These are phyloP conservation scores for Chaetothyriales sp. DNA, from an alignment of 2,329 filamentous ascomycete species.

Conservation along the genomic window DNA sequence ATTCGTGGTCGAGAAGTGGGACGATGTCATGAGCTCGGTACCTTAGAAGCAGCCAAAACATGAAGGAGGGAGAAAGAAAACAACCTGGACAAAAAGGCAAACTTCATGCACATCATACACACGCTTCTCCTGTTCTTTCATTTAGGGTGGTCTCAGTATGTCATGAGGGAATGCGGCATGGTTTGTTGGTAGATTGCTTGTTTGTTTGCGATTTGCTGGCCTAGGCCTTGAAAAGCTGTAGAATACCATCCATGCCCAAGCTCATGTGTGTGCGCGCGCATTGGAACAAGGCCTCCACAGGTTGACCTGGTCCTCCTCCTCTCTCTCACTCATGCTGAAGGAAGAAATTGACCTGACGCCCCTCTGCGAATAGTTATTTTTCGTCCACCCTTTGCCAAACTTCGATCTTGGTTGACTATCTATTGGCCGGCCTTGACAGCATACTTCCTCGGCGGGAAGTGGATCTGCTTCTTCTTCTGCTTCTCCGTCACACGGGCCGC, in stretches of 20 bases:
- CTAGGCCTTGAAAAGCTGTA: neutral
- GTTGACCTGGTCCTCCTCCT: neutral
- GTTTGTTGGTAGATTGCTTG: no score
- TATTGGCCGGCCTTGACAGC: slow-evolving; percentile 63
- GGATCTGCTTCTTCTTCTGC: slow-evolving; percentile 85
- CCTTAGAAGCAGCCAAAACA: neutral
- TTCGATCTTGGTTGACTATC: neutral
- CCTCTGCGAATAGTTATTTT: neutral
- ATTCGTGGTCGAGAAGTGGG: slow-evolving; percentile 13
- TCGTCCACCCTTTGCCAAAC: neutral
- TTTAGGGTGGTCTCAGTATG: neutral
- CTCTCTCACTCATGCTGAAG: neutral
- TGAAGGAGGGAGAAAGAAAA: neutral
- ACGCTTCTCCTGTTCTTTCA: neutral
- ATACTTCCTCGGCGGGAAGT: slow-evolving; percentile 98
- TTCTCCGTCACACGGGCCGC: slow-evolving; percentile 71
- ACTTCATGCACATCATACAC: neutral
- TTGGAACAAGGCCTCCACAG: neutral
- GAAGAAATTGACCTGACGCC: neutral
- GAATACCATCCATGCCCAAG: neutral
- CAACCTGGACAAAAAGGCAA: no score
- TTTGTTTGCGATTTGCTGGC: neutral
- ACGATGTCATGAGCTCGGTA: neutral
- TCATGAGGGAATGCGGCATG: neutral
- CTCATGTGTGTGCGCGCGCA: neutral